Evolutionary conservation across 352 stramenopile genomes (phyloP).

Genomic region (Blastocystis sp.): DNA sequence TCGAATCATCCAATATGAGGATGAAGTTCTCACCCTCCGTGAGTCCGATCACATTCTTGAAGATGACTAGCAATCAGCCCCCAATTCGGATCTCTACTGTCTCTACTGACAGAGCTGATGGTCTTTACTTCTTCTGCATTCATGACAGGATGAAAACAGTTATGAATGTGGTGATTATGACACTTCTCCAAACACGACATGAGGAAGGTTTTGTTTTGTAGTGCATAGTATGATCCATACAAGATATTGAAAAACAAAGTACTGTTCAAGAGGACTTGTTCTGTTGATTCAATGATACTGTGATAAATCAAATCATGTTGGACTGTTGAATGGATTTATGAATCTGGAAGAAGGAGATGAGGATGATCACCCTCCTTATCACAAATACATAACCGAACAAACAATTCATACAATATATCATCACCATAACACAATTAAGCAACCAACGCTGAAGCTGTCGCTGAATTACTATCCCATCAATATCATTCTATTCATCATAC

Average conservation of each 20-base stretch:
- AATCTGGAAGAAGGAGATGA: no score
- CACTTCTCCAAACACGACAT: no score
- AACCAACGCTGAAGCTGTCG: constrained; percentile 92
- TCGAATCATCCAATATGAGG: constrained; percentile 9
- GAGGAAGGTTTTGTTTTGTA: no score
- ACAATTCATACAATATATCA: no score
- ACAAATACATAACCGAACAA: no score
- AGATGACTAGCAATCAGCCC: neutral
- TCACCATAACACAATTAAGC: constrained; percentile 77
- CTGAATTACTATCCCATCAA: constrained; percentile 62
- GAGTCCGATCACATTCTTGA: constrained; percentile 3
- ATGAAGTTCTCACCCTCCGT: constrained; percentile 20
- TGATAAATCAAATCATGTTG: no score
- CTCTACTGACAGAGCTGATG: neutral
- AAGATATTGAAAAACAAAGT: no score
- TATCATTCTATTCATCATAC: constrained; percentile 64
- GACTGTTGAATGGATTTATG: no score
- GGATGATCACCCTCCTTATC: no score
- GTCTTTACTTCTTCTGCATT: constrained; percentile 21
- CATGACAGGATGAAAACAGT: neutral
- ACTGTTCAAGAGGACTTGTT: no score
- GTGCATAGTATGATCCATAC: no score
- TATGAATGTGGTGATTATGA: neutral
- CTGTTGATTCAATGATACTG: no score
- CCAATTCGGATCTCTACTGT: neutral